Evolutionary conservation across 768 basidiomycete species (phyloP), one percentile per base, ranked within the genome.

Genomic region (Coprinellus micaceus): DNA sequence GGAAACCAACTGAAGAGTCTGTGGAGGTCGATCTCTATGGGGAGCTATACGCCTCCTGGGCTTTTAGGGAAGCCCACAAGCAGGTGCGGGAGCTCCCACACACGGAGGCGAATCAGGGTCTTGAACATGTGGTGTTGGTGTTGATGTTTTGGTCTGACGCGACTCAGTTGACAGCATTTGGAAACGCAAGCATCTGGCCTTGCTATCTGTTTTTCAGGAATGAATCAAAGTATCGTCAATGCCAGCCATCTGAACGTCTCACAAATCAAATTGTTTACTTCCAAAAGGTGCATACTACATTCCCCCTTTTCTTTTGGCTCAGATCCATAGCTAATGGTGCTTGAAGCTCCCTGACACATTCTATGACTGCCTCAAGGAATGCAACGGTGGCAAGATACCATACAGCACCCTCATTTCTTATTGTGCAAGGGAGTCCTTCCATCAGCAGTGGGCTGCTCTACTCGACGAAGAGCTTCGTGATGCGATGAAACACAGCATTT

Each of bases 401-500:
- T 12, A 25, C 12, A 28, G 6, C 0, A 65, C 68, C 2, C 47
- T 71, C 7, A 26, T 76, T 1, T 62, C 69, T 0, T 70, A 73
- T 58, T 71, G 69, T 40, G 60, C 61, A 2, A 65, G 65, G 1
- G 71, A 74, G 45, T 59, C 75, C 0, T 58, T 74, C 15, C 74
- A 75, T 12, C 63, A 59, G 5, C 57, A 70, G 3, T 77, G 72
- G 70, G 7, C 41, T 5, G 10, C 64, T 0, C 15, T 76, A 7
- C 61, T 76, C 10, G 72, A 72, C 53, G 58, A 63, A 1, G 65
- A 74, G 10, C 74, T 75, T 52, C 52, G 61, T 25, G 21, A 70
- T 1, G 71, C 70, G 0, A 74, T 71, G 48, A n/a, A 36, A 21
- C 50, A 74, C 55, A 71, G 75, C 6, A 67, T 76, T n/a, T 61